Conservation (phyloP, 2,329 filamentous ascomycete genomes). For the Stachybotrys chlorohalonatus region DNA sequence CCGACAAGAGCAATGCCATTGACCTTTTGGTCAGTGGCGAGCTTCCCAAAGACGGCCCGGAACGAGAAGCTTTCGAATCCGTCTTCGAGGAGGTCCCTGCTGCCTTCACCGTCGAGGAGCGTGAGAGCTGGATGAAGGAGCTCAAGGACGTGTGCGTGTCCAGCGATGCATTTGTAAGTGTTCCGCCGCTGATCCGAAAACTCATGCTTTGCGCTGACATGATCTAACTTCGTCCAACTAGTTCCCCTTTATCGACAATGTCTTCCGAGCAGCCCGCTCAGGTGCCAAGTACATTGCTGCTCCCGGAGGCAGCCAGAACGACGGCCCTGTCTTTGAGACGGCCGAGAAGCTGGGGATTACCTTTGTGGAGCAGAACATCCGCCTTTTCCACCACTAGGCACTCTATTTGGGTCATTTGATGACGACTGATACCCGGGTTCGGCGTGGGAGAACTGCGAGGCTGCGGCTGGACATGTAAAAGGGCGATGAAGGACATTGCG, state of each 20-base stretch:
- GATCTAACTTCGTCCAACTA: constrained; percentile 18
- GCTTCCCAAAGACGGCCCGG: constrained; percentile 72
- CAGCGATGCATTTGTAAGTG: constrained; percentile 86
- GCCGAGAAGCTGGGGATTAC: constrained; percentile 87
- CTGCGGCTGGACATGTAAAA: constrained; percentile 7
- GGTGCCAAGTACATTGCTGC: constrained; percentile 95
- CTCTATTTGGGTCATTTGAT: neutral
- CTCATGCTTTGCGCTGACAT: constrained; percentile 11
- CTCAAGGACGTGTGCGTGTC: constrained; percentile 76
- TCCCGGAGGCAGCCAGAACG: constrained; percentile 83
- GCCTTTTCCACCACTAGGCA: constrained; percentile 85
- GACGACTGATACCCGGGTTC: neutral
- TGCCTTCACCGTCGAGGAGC: constrained; percentile 76
- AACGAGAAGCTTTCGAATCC: constrained; percentile 78
- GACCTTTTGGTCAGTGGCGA: constrained; percentile 89
- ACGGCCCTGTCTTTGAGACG: constrained; percentile 72
- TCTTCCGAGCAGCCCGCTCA: constrained; percentile 81
- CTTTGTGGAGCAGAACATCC: constrained; percentile 89
- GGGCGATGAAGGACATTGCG: no score
- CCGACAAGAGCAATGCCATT: constrained; percentile 97
- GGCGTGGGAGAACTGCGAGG: neutral
- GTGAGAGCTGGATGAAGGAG: constrained; percentile 76
- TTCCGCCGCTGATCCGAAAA: neutral
- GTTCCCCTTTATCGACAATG: constrained; percentile 98
- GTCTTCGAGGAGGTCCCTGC: constrained; percentile 84